A percentile compares a stretch with the other conserved stretches of the same genome.
Conservation (phyloP, 2,329 filamentous ascomycete genomes). For the Epichloe brachyelytri region DNA sequence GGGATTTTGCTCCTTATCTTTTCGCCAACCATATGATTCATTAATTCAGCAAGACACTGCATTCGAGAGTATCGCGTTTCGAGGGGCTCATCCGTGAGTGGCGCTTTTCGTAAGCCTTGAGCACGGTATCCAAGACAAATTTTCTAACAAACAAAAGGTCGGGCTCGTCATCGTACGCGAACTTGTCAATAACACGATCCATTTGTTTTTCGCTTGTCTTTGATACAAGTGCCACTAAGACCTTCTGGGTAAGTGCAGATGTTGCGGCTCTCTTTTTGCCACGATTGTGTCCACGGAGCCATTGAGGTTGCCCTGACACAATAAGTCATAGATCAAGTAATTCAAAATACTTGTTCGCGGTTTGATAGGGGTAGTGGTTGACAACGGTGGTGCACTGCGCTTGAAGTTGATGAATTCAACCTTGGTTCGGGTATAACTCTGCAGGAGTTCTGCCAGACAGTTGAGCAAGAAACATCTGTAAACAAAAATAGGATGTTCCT, state of each 20-base stretch:
- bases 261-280: slow-evolving; percentile 79
- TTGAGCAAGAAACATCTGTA: slow-evolving; percentile 93
- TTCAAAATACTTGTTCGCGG: slow-evolving; percentile 86
- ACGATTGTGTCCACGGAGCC: slow-evolving; percentile 61
- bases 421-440: slow-evolving; percentile 89
- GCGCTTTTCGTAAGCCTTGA: slow-evolving; percentile 85
- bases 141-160: slow-evolving; percentile 86
- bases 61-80: slow-evolving; percentile 81
- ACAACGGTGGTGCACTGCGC: slow-evolving; percentile 72
- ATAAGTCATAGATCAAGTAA: slow-evolving; percentile 74
- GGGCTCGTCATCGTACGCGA: slow-evolving; percentile 61
- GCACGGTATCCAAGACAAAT: slow-evolving; percentile 85
- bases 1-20: slow-evolving; percentile 47
- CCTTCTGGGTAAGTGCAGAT: slow-evolving; percentile 72
- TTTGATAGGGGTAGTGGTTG: slow-evolving; percentile 80
- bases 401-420: slow-evolving; percentile 99
- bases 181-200: slow-evolving; percentile 43
- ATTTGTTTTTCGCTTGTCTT: slow-evolving; percentile 70
- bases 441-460: slow-evolving; percentile 78
- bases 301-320: slow-evolving; percentile 46
- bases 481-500: slow-evolving; percentile 90
- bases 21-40: slow-evolving; percentile 81
- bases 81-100: slow-evolving; percentile 61
- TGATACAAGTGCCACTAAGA: slow-evolving; percentile 74
- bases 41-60: slow-evolving; percentile 77